These are phyloP conservation scores for Tetradesmus lagerheimii DNA, from an alignment of 139 green algal species.

Conservation along the genomic window DNA sequence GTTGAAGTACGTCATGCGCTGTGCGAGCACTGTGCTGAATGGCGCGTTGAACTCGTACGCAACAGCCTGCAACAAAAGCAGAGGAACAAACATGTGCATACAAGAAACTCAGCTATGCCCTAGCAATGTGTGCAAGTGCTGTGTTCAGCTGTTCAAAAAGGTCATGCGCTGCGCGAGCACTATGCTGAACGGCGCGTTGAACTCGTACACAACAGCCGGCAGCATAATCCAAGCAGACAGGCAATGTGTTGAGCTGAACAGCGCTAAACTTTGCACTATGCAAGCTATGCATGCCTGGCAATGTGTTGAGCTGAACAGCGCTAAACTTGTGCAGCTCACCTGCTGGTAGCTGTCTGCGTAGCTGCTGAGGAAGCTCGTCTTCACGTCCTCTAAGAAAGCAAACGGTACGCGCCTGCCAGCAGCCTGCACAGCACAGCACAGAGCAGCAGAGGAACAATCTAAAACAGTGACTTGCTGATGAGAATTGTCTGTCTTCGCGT, in stretches of 20 bases:
- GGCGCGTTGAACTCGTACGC: slow-evolving; percentile 92
- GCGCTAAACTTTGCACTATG: no score
- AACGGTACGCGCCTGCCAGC: slow-evolving; percentile 89
- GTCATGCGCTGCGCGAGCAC: slow-evolving; percentile 82
- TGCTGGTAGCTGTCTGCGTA: slow-evolving; percentile 16
- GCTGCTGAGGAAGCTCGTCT: slow-evolving; percentile 71
- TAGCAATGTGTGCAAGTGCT: background rate
- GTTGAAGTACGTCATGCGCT: slow-evolving; percentile 86
- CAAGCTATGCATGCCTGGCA: no score
- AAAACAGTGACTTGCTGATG: no score
- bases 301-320: no score
- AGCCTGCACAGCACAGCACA: slow-evolving; percentile 54
- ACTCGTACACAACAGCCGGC: slow-evolving; percentile 89
- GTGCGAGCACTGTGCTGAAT: slow-evolving; percentile 81
- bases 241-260: no score
- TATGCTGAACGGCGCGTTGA: slow-evolving; percentile 85
- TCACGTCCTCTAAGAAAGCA: slow-evolving; percentile 91
- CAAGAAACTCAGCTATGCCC: background rate
- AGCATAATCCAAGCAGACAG: no score
- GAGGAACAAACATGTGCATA: no score
- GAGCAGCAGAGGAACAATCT: no score
- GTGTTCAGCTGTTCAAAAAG: slow-evolving; percentile 77
- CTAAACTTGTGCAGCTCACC: background rate
- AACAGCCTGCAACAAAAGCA: slow-evolving; percentile 71
- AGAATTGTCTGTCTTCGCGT: slow-evolving; percentile 69